phyloP scores from a whole-genome alignment of 2,329 filamentous ascomycete species.

The Talaromyces sp. region DNA sequence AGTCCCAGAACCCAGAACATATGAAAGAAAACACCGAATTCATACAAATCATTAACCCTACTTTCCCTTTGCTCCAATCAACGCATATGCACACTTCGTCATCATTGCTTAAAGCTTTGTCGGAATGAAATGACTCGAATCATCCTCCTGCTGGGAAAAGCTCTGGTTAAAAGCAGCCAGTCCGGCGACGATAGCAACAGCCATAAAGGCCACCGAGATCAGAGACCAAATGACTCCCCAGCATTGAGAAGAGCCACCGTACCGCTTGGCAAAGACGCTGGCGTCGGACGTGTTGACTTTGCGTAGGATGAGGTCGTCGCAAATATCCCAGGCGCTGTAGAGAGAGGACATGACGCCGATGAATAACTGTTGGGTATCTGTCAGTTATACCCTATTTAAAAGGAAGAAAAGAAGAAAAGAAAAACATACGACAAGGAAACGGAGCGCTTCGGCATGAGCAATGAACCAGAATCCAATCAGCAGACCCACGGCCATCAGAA shows the following conservation, averaged over 20 bases:
- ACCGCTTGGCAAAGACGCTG: constrained; percentile 70
- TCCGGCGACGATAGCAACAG: constrained; percentile 66
- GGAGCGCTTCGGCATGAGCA: constrained; percentile 64
- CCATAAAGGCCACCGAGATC: constrained; percentile 67
- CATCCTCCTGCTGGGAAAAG: constrained; percentile 61
- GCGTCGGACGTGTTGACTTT: constrained; percentile 78
- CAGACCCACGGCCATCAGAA: constrained; percentile 65
- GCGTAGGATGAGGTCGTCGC: constrained; percentile 72
- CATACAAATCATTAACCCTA: constrained; percentile 1
- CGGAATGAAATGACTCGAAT: constrained; percentile 63
- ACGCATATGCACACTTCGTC: background rate
- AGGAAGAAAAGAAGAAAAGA: background rate
- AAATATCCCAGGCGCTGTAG: constrained; percentile 82
- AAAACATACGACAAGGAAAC: constrained; percentile 61
- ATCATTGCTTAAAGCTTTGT: constrained; percentile 1
- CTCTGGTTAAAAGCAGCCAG: constrained; percentile 71
- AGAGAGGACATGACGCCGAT: constrained; percentile 78
- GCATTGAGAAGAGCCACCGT: constrained; percentile 73
- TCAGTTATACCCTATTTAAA: background rate
- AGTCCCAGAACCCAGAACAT: background rate
- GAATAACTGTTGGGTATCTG: constrained; percentile 52
- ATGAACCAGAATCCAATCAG: constrained; percentile 77
- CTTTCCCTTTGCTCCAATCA: background rate
- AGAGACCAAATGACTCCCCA: constrained; percentile 77
- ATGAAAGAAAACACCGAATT: background rate